Percentiles rank a stretch among this genome's conserved stretches.
Evolutionary conservation across 2,329 filamentous ascomycete species (phyloP).

Genomic region (Ceratocystis huliohia): DNA sequence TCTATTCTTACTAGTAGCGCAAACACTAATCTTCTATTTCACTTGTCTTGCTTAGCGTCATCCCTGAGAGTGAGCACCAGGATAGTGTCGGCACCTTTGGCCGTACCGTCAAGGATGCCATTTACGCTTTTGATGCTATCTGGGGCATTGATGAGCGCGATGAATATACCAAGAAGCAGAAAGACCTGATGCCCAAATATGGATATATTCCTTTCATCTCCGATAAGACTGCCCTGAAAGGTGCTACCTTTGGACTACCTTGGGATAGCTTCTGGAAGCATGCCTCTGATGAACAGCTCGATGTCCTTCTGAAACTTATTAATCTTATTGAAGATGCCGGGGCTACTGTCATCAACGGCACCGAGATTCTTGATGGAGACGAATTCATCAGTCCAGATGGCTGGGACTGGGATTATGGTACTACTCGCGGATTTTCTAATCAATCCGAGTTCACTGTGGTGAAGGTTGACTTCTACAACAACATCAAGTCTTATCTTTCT

Average conservation of each 20-base stretch:
- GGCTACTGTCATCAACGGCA: slow-evolving; percentile 55
- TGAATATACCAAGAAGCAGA: slow-evolving; percentile 51
- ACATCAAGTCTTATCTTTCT: slow-evolving; percentile 48
- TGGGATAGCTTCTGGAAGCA: slow-evolving; percentile 60
- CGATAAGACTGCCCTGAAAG: slow-evolving; percentile 41
- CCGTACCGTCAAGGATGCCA: slow-evolving; percentile 55
- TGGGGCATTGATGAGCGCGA: slow-evolving; percentile 51
- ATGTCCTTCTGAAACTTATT: slow-evolving; percentile 33
- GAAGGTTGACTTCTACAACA: slow-evolving; percentile 56
- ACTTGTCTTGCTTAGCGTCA: slow-evolving; percentile 29
- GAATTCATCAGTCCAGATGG: slow-evolving; percentile 50
- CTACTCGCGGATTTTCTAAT: slow-evolving; percentile 49
- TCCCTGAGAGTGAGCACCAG: slow-evolving; percentile 55
- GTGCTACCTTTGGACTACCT: slow-evolving; percentile 56
- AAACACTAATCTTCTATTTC: background rate
- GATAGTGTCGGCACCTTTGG: slow-evolving; percentile 58
- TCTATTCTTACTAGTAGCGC: background rate
- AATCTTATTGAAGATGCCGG: slow-evolving; percentile 45
- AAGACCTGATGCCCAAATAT: slow-evolving; percentile 38
- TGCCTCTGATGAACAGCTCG: slow-evolving; percentile 43
- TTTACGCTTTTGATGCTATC: slow-evolving; percentile 53
- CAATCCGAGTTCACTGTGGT: slow-evolving; percentile 62
- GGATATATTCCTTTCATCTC: slow-evolving; percentile 48
- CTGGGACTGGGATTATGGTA: slow-evolving; percentile 63
- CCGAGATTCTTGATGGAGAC: slow-evolving; percentile 52